These are phyloP conservation scores for Boechera retrofracta DNA, from an alignment of 345 rosid genomes.

Conservation along the genomic window DNA sequence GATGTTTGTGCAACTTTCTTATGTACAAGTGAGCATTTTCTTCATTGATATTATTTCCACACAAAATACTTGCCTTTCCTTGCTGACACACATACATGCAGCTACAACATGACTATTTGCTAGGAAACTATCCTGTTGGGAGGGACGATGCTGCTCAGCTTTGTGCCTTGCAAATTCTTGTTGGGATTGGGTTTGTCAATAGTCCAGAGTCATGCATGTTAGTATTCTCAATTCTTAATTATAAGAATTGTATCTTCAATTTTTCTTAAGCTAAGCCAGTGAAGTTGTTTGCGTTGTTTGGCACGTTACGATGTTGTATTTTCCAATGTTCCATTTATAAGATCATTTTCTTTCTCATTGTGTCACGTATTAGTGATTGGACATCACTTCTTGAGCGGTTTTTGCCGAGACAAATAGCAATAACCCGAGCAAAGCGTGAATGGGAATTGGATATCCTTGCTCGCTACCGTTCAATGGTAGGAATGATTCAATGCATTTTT, in stretches of 20 bases:
- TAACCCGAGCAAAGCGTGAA: conserved; percentile 91
- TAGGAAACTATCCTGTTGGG: conserved; percentile 98
- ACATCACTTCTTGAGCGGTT: conserved; percentile 84
- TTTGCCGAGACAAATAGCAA: conserved; percentile 94
- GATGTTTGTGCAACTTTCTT: conserved; percentile 94
- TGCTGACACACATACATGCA: conserved; percentile 51
- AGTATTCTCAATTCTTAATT: conserved; percentile 41
- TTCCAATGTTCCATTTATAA: not conserved
- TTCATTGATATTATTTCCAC: conserved; percentile 5
- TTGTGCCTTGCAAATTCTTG: conserved; percentile 93
- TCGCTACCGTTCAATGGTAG: conserved; percentile 85
- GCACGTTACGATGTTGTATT: not conserved
- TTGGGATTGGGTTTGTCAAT: conserved; percentile 85
- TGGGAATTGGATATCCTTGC: conserved; percentile 97
- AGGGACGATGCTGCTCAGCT: conserved; percentile 98
- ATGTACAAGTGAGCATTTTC: conserved; percentile 80
- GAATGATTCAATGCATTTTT: conserved; percentile 30
- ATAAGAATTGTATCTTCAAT: conserved; percentile 1
- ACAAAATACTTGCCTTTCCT: not conserved
- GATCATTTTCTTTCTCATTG: conserved; percentile 28
- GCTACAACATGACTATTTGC: conserved; percentile 97
- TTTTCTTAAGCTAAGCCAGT: conserved; percentile 12
- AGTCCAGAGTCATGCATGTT: conserved; percentile 92
- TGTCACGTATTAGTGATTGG: conserved; percentile 73
- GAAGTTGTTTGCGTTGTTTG: not conserved